phyloP scores from a whole-genome alignment of 306 rosid genomes.

The Mucuna pruriens region DNA sequence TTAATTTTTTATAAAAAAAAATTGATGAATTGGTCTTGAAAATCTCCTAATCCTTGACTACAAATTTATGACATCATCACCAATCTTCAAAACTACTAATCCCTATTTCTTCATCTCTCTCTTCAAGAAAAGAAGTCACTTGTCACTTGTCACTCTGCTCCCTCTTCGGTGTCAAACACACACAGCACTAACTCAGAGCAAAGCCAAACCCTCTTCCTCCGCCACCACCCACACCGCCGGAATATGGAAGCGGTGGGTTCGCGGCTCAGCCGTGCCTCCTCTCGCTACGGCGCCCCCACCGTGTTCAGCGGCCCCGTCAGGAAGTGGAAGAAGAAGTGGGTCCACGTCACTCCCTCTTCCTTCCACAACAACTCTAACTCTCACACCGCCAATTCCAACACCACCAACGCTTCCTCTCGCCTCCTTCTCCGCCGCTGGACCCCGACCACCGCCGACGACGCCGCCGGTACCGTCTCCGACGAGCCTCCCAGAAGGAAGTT shows the following conservation, averaged over 20 bases:
- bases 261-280: slow-evolving; percentile 85
- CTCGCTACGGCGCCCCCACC: slow-evolving; percentile 87
- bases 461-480: slow-evolving; percentile 44
- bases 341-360: slow-evolving; percentile 66
- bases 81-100: background rate
- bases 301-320: slow-evolving; percentile 95
- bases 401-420: slow-evolving; percentile 49
- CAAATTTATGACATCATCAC: background rate
- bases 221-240: background rate
- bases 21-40: too few species aligned
- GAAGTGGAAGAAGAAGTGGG: slow-evolving; percentile 99
- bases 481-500: slow-evolving; percentile 92
- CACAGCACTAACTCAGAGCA: background rate
- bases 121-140: background rate
- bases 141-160: background rate
- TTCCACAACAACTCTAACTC: slow-evolving; percentile 24
- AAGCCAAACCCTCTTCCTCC: slow-evolving; percentile 16
- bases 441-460: slow-evolving; percentile 49
- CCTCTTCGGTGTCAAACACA: background rate
- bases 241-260: slow-evolving; percentile 93
- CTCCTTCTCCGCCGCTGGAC: slow-evolving; percentile 98
- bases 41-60: too few species aligned
- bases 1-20: too few species aligned
- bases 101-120: background rate
- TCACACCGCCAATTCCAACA: slow-evolving; percentile 23